Base-by-base conservation (phyloP, 305 asterid genomes). In the Andrographis paniculata region DNA sequence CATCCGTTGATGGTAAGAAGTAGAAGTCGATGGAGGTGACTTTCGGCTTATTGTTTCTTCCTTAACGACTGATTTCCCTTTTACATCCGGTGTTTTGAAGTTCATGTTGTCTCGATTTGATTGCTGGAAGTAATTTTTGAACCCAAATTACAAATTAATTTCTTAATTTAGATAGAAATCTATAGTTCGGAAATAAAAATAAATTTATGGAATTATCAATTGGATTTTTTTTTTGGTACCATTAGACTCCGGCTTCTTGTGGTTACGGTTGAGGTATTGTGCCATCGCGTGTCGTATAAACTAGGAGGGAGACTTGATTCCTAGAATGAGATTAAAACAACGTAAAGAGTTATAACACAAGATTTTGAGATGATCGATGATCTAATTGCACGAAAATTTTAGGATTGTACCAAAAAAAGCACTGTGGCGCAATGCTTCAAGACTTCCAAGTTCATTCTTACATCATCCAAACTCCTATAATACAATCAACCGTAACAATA, bases 401-500 rank as follows among this genome's bases (percentile, higher is more conserved):
- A 3, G 16, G 2, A 43, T 40, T 3, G 24, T 42, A 24, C 8
- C 95, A 91, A 70, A 46, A 91, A 65, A 20, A 91, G 55, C 8
- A 91, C 99, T 0, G 99, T 80, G 46, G 96, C 99, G 56, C 99
- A 91, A 68, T 91, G 87, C 74, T 91, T 91, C 48, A 91, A 59
- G 31, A 91, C 99, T 66, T 91, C 96, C 76, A 91, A 58, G 53
- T 91, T 86, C 95, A 91, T 74, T 49, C 95, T 74, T 24, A 72
- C 95, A 64, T 91, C 98, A 17, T 82, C 98, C 67, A 91, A 69
- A 67, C 96, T 86, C 87, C 98, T 84, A 18, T 58, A 38, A 61
- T 23, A 41, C 20, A n/a, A 21, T 44, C 19, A 47, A 27, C 8
- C n/a, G n/a, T n/a, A 39, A 44, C 6, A 2, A 19, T 2, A 4